Evolutionary conservation across 1,284 basidiomycete genomes (phyloP).

Genomic region (Sutorius eximius): DNA sequence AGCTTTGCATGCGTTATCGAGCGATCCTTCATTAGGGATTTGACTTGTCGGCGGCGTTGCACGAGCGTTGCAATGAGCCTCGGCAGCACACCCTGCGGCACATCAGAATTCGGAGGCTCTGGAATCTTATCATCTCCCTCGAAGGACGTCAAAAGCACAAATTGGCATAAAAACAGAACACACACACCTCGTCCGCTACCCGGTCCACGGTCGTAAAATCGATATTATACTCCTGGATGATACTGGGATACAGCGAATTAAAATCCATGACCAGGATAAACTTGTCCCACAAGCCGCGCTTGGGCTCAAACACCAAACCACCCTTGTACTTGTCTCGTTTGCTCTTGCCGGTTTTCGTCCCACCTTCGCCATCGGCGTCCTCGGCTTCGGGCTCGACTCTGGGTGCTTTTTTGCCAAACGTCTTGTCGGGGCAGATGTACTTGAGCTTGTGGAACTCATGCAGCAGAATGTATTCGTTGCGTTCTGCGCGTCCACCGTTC

Average conservation of each 20-base stretch:
- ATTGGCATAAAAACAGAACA: constrained; percentile 17
- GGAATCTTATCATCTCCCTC: constrained; percentile 85
- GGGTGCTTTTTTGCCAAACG: constrained; percentile 71
- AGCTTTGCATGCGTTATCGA: constrained; percentile 73
- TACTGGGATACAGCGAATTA: constrained; percentile 98
- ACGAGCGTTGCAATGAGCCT: constrained; percentile 96
- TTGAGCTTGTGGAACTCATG: constrained; percentile 98
- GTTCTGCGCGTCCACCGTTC: constrained; percentile 94
- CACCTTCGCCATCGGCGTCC: constrained; percentile 65
- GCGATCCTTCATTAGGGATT: constrained; percentile 93
- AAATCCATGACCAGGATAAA: constrained; percentile 99
- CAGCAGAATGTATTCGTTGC: constrained; percentile 98
- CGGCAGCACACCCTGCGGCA: constrained; percentile 87
- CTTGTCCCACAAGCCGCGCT: constrained; percentile 95
- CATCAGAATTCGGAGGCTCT: constrained; percentile 76
- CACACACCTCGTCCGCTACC: constrained; percentile 61
- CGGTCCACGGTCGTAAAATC: constrained; percentile 96
- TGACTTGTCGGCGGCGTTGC: constrained; percentile 86
- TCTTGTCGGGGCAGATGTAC: constrained; percentile 96
- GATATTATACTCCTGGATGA: constrained; percentile 99
- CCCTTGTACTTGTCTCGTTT: constrained; percentile 98
- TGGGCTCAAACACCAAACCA: constrained; percentile 97
- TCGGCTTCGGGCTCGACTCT: constrained; percentile 41
- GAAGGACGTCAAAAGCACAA: constrained; percentile 3
- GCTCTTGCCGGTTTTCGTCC: constrained; percentile 54